A percentile compares a stretch with the other conserved stretches of the same genome.
phyloP scores from a whole-genome alignment of 176 grass and related monocot species.

The Canna indica region DNA sequence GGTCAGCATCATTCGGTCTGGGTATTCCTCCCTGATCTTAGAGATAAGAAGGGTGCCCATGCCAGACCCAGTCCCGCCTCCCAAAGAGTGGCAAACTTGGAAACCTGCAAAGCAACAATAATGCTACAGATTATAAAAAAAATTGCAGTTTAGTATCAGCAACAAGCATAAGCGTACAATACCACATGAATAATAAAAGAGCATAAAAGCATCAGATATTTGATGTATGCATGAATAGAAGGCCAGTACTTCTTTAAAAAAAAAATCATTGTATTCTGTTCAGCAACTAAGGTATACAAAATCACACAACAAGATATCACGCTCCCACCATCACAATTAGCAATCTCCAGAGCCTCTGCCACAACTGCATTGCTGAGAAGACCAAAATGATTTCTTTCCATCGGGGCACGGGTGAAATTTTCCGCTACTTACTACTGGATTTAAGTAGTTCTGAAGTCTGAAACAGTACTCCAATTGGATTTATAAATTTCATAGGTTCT shows the following conservation, averaged over 20 bases:
- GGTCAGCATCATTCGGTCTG: background rate
- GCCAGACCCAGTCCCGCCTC: background rate
- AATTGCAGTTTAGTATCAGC: background rate
- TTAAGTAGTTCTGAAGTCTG: too few species aligned
- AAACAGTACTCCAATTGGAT: too few species aligned
- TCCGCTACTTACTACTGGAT: background rate
- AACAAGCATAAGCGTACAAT: too few species aligned
- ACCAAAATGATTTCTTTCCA: background rate
- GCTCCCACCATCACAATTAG: background rate
- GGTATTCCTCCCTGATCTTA: slow-evolving; percentile 1
- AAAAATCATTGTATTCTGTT: background rate
- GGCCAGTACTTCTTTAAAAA: too few species aligned
- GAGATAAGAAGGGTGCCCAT: slow-evolving; percentile 1
- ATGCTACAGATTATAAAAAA: background rate
- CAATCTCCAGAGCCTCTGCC: background rate
- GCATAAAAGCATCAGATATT: background rate
- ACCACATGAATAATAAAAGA: too few species aligned
- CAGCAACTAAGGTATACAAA: background rate
- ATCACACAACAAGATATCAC: background rate
- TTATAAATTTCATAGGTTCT: too few species aligned
- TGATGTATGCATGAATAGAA: background rate
- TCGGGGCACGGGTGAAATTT: background rate
- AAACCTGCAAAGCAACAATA: background rate
- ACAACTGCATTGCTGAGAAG: background rate
- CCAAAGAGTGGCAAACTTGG: background rate